Conservation (phyloP, 2,329 filamentous ascomycete genomes). For the Fusarium succisae region DNA sequence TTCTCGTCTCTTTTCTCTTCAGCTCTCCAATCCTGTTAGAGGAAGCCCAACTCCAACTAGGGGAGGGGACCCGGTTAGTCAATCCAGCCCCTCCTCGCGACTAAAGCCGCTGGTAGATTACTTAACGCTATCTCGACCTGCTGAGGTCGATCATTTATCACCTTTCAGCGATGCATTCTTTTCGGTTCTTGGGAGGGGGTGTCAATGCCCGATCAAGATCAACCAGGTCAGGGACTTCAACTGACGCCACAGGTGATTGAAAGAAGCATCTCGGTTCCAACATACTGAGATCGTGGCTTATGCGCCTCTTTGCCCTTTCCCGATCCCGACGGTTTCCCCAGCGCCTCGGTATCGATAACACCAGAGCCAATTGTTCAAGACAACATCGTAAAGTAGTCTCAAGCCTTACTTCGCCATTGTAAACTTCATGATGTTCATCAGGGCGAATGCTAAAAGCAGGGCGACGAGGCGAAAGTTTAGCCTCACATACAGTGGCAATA, state of each 20-base stretch:
- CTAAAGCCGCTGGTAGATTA: constrained; percentile 18
- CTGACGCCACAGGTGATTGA: constrained; percentile 6
- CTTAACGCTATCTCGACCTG: constrained; percentile 11
- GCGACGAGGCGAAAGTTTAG: constrained; percentile 8
- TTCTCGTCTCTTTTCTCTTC: constrained; percentile 32
- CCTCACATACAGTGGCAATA: constrained; percentile 11
- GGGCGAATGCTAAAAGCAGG: constrained; percentile 18
- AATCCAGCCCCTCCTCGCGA: constrained; percentile 7
- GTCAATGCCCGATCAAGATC: not conserved
- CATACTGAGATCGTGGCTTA: constrained; percentile 30
- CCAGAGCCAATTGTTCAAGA: constrained; percentile 10
- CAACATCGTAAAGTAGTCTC: constrained; percentile 3
- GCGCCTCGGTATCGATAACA: constrained; percentile 20
- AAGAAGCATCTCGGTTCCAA: constrained; percentile 6
- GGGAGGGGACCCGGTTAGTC: constrained; percentile 6
- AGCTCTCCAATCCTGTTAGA: constrained; percentile 10
- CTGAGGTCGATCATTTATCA: constrained; percentile 29
- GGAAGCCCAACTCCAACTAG: constrained; percentile 11
- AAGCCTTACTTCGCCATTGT: constrained; percentile 16
- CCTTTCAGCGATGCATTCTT: constrained; percentile 11
- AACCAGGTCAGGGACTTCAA: not conserved
- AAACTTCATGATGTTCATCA: constrained; percentile 14
- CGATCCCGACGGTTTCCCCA: constrained; percentile 28
- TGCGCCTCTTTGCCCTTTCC: constrained; percentile 9
- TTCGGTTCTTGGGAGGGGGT: constrained; percentile 1